phyloP scores from a whole-genome alignment of 805 yeast genomes.

The Metschnikowia cubensis region DNA sequence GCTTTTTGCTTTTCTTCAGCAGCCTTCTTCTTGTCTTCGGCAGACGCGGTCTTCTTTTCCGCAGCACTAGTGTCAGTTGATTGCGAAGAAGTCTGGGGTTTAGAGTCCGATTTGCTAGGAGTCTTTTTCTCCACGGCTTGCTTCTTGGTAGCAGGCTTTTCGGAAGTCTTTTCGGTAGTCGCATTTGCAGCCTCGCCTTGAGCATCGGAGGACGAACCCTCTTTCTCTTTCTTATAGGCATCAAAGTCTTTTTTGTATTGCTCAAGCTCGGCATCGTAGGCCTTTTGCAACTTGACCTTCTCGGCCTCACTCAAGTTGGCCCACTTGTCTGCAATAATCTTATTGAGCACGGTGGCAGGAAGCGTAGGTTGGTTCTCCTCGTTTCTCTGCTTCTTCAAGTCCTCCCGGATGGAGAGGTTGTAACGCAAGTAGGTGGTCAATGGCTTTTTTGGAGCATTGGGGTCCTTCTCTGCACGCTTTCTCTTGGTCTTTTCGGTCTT shows the following conservation, averaged over 20 bases:
- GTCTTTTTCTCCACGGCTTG: neutral
- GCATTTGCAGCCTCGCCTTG: neutral
- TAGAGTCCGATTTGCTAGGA: neutral
- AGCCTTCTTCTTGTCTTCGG: neutral
- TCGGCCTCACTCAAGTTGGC: conserved; percentile 62
- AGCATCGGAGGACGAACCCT: neutral
- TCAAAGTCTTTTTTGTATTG: conserved; percentile 31
- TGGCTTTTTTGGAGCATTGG: conserved; percentile 95
- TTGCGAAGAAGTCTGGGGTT: neutral
- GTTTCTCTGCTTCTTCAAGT: conserved; percentile 64
- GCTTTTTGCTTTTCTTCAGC: neutral
- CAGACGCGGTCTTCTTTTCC: neutral
- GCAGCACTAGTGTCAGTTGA: neutral
- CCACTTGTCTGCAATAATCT: conserved; percentile 79
- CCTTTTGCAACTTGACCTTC: conserved; percentile 65
- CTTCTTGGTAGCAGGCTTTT: conserved; percentile 3
- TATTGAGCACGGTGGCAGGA: conserved; percentile 73
- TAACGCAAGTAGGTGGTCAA: conserved; percentile 79
- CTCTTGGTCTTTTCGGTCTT: conserved; percentile 45
- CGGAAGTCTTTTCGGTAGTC: neutral
- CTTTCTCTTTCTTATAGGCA: conserved; percentile 27
- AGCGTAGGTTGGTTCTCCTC: conserved; percentile 55
- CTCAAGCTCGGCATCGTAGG: conserved; percentile 46
- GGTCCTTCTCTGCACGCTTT: conserved; percentile 58
- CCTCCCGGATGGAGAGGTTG: conserved; percentile 68